Evolutionary conservation across 2,329 filamentous ascomycete genomes (phyloP).

Genomic region (Trichophyton simii): DNA sequence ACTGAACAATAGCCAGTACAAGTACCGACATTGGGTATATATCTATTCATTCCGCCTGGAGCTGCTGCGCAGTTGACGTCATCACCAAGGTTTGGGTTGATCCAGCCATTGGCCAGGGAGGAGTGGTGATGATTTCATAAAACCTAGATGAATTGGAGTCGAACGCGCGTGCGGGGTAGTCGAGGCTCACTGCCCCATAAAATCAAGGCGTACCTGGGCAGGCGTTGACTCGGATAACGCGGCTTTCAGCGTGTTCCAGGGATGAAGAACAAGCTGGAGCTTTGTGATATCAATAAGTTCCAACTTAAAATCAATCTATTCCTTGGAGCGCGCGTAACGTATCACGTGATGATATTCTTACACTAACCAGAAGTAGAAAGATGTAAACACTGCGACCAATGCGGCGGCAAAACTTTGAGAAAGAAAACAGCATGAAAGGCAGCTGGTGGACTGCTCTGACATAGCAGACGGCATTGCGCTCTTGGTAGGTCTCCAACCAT

Average conservation of each 20-base stretch:
- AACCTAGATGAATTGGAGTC: neutral
- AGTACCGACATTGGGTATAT: neutral
- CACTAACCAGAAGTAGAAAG: constrained; percentile 5
- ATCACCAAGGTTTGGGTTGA: neutral
- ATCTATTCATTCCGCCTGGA: neutral
- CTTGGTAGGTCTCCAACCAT: neutral
- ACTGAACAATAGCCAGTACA: neutral
- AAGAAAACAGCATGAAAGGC: neutral
- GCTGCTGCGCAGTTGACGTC: neutral
- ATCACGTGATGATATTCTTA: neutral
- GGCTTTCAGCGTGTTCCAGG: neutral
- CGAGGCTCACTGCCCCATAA: too few relatives aligned
- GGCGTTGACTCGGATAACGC: neutral
- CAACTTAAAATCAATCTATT: too few relatives aligned
- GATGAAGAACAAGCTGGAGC: too few relatives aligned
- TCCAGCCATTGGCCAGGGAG: neutral
- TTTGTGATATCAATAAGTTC: neutral
- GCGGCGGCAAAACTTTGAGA: neutral
- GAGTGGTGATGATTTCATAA: neutral
- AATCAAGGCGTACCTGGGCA: neutral
- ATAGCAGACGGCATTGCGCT: neutral
- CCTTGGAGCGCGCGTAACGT: neutral
- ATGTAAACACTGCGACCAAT: constrained; percentile 1
- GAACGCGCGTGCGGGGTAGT: too few relatives aligned
- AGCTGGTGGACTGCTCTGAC: neutral